These are phyloP conservation scores for Colletotrichum cereale DNA, from an alignment of 2,329 filamentous ascomycete genomes.

Conservation along the genomic window DNA sequence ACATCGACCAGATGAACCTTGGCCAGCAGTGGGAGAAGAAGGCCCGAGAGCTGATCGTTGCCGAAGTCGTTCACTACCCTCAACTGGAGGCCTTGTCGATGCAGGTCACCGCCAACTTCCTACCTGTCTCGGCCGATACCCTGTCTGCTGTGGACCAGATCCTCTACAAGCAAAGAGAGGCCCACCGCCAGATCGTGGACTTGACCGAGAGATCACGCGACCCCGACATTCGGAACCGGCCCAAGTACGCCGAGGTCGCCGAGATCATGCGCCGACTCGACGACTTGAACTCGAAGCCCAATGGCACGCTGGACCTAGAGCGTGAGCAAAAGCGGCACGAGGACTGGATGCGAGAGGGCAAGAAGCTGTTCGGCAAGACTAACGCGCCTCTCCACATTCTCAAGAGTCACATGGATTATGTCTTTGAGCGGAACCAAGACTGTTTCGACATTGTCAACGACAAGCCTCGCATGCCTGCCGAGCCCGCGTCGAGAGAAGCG, in stretches of 20 bases:
- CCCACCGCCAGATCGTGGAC: conserved; percentile 87
- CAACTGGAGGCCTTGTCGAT: conserved; percentile 92
- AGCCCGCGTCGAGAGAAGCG: conserved; percentile 89
- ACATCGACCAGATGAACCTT: conserved; percentile 79
- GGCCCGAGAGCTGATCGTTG: conserved; percentile 91
- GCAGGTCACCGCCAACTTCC: conserved; percentile 76
- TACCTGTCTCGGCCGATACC: conserved; percentile 87
- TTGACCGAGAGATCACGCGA: conserved; percentile 84
- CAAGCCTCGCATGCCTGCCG: conserved; percentile 88
- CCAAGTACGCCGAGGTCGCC: conserved; percentile 89
- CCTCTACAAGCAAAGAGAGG: conserved; percentile 94
- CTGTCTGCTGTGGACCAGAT: conserved; percentile 89
- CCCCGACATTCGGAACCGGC: conserved; percentile 80
- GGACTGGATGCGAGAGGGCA: conserved; percentile 99
- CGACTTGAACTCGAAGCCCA: conserved; percentile 92
- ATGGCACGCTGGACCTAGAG: conserved; percentile 91
- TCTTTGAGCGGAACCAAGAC: conserved; percentile 87
- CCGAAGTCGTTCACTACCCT: conserved; percentile 91
- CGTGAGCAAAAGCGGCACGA: conserved; percentile 95
- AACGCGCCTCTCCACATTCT: conserved; percentile 97
- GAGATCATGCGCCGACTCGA: conserved; percentile 89
- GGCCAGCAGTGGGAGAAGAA: conserved; percentile 94
- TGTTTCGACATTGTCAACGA: conserved; percentile 91
- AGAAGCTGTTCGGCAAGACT: conserved; percentile 97
- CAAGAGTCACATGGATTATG: conserved; percentile 93